Evolutionary conservation across 2,329 filamentous ascomycete species (phyloP).

Genomic region (Chrysoporthe puriensis): DNA sequence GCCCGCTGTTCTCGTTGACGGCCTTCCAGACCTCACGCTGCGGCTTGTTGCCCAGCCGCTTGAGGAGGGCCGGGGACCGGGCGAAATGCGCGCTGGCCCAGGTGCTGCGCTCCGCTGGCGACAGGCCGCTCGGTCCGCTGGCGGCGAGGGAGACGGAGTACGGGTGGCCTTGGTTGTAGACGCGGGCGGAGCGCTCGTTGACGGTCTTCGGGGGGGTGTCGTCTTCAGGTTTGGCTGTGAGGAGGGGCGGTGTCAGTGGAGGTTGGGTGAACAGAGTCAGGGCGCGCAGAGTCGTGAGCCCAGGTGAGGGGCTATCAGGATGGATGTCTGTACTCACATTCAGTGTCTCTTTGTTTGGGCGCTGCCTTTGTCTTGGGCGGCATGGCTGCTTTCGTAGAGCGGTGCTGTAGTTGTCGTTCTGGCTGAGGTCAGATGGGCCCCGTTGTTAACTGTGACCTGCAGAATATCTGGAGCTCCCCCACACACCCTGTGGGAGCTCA

Average conservation of each 20-base stretch:
- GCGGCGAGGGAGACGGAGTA: slow-evolving; percentile 49
- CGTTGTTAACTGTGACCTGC: slow-evolving; percentile 6
- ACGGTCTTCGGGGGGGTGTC: slow-evolving; percentile 48
- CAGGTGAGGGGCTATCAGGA: no score
- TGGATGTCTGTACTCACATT: slow-evolving; percentile 22
- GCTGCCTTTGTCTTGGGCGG: slow-evolving; percentile 30
- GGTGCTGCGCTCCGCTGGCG: slow-evolving; percentile 51
- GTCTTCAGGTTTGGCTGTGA: slow-evolving; percentile 37
- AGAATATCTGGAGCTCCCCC: slow-evolving; percentile 12
- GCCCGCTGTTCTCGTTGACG: slow-evolving; percentile 52
- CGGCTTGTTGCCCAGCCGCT: slow-evolving; percentile 46
- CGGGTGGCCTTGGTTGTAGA: slow-evolving; percentile 55
- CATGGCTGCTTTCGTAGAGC: slow-evolving; percentile 26
- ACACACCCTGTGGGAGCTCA: not conserved
- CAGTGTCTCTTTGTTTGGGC: slow-evolving; percentile 28
- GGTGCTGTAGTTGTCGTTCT: not conserved
- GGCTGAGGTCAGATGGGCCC: not conserved
- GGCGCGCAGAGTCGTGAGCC: not conserved
- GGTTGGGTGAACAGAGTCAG: not conserved
- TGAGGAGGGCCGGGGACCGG: slow-evolving; percentile 42
- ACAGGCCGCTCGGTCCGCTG: slow-evolving; percentile 49
- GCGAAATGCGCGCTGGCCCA: slow-evolving; percentile 54
- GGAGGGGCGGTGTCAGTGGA: slow-evolving; percentile 7
- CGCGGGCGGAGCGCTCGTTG: slow-evolving; percentile 51
- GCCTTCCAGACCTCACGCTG: slow-evolving; percentile 63